Percentiles rank a stretch among this genome's conserved stretches.
These are phyloP conservation scores for Pseudogymnoascus sp. DNA, from an alignment of 2,329 filamentous ascomycete species.

Conservation along the genomic window DNA sequence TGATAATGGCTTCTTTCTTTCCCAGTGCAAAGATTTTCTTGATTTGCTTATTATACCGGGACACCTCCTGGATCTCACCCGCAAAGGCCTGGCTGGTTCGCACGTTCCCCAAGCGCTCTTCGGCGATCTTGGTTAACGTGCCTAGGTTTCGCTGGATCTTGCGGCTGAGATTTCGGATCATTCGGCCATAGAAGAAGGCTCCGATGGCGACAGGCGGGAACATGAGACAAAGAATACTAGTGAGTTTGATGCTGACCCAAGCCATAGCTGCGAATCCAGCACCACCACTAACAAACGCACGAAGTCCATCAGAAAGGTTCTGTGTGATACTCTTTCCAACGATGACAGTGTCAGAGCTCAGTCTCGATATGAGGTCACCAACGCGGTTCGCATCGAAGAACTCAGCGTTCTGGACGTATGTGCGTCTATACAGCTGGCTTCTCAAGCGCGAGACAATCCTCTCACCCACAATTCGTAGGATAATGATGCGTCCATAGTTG, in stretches of 20 bases:
- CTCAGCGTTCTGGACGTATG: constrained; percentile 94
- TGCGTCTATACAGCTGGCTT: constrained; percentile 82
- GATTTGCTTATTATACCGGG: constrained; percentile 86
- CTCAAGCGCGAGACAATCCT: constrained; percentile 84
- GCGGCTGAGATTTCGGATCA: constrained; percentile 81
- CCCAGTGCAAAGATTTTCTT: constrained; percentile 87
- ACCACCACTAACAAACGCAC: constrained; percentile 79
- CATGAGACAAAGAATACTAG: constrained; percentile 76
- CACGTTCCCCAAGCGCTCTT: constrained; percentile 95
- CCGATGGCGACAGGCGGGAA: constrained; percentile 86
- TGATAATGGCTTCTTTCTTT: constrained; percentile 76
- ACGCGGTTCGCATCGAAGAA: constrained; percentile 98
- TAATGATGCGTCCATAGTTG: constrained; percentile 89
- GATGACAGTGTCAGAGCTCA: constrained; percentile 94
- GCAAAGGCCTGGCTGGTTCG: constrained; percentile 95
- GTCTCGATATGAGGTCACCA: constrained; percentile 88
- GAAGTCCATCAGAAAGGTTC: constrained; percentile 91
- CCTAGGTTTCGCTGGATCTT: constrained; percentile 92
- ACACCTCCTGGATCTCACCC: constrained; percentile 82
- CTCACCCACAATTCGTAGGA: constrained; percentile 89
- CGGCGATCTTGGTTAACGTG: constrained; percentile 89
- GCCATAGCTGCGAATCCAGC: constrained; percentile 90
- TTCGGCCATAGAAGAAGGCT: constrained; percentile 84
- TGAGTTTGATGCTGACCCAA: constrained; percentile 88
- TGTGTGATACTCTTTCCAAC: constrained; percentile 98